These are phyloP conservation scores for Heteromeles arbutifolia DNA, from an alignment of 306 rosid species.

Conservation along the genomic window DNA sequence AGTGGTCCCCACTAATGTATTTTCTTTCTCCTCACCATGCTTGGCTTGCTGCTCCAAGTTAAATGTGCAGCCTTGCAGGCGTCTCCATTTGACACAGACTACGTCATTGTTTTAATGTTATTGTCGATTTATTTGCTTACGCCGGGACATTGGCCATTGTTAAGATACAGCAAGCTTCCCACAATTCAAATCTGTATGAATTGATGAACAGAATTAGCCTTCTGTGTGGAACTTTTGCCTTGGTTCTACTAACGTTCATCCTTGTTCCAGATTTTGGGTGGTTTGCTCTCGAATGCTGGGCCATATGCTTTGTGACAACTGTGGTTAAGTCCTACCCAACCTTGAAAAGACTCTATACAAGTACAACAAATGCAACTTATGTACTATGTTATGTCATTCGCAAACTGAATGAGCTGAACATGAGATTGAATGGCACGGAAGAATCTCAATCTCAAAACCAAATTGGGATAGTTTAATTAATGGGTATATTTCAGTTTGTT, in stretches of 20 bases:
- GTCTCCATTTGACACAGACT: not conserved
- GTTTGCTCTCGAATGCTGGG: too few species aligned
- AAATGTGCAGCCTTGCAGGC: not conserved
- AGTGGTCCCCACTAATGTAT: too few species aligned
- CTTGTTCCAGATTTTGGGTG: not conserved
- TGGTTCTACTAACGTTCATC: not conserved
- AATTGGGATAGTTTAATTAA: too few species aligned
- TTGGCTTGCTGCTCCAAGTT: not conserved
- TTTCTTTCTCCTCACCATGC: not conserved
- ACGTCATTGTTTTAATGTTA: not conserved
- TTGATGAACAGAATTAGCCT: not conserved
- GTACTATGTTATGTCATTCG: not conserved
- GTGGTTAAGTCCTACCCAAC: too few species aligned
- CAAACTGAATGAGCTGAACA: not conserved
- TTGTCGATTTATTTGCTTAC: not conserved
- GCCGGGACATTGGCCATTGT: not conserved
- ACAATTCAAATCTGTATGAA: not conserved
- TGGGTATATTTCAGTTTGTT: too few species aligned
- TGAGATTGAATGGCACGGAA: not conserved
- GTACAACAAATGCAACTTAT: not conserved
- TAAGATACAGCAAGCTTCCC: not conserved
- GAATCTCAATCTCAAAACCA: too few species aligned
- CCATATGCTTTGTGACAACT: too few species aligned
- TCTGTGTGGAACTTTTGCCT: not conserved
- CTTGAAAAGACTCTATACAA: too few species aligned